Conservation (phyloP, 176 grass and related monocot species). For the Ananas comosus region DNA sequence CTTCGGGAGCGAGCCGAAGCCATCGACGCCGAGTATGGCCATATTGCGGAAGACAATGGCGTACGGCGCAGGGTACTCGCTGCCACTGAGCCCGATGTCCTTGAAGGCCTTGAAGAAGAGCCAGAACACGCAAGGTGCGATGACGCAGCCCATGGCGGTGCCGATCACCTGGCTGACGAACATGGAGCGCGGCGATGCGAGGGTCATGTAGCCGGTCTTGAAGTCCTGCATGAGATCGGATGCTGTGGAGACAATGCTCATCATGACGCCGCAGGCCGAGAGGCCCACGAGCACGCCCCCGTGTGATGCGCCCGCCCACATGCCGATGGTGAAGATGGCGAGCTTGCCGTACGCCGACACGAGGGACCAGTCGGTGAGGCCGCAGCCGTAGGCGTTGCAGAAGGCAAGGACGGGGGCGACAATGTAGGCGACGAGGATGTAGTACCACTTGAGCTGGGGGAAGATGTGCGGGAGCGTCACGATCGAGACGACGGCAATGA, state of each 20-base stretch:
- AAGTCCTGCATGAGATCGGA: slow-evolving; percentile 84
- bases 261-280: slow-evolving; percentile 69
- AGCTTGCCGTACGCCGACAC: slow-evolving; percentile 60
- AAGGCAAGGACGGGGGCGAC: slow-evolving; percentile 61
- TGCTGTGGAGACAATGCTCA: slow-evolving; percentile 60
- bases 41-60: slow-evolving; percentile 52
- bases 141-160: slow-evolving; percentile 51
- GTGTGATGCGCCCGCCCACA: slow-evolving; percentile 54
- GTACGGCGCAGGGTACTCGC: slow-evolving; percentile 45
- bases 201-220: slow-evolving; percentile 70
- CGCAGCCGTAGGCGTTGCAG: slow-evolving; percentile 73
- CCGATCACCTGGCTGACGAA: slow-evolving; percentile 69
- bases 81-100: slow-evolving; percentile 18
- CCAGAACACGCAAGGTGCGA: slow-evolving; percentile 49
- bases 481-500: slow-evolving; percentile 34
- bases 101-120: slow-evolving; percentile 50
- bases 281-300: slow-evolving; percentile 48
- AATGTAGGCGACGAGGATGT: slow-evolving; percentile 47
- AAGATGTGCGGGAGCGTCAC: slow-evolving; percentile 47
- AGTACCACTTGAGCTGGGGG: slow-evolving; percentile 61
- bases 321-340: slow-evolving; percentile 49
- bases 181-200: slow-evolving; percentile 65
- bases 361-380: slow-evolving; percentile 70
- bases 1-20: slow-evolving; percentile 32
- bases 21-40: slow-evolving; percentile 42